Base-by-base conservation (phyloP, 805 yeast species). In the Lachancea quebecensis region DNA sequence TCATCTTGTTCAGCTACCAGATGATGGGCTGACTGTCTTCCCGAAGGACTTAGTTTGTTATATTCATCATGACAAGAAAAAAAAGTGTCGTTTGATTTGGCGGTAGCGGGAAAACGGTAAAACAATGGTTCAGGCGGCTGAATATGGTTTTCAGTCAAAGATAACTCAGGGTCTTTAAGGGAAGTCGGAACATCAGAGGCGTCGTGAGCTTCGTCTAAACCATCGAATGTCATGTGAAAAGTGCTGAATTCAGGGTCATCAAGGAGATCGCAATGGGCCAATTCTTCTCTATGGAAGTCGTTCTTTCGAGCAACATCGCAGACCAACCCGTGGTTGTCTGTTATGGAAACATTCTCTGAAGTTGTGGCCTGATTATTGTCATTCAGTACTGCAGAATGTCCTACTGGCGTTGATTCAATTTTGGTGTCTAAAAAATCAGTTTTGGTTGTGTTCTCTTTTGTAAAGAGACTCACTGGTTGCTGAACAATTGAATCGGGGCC, bases 181-280 rank as follows among this genome's bases (percentile, higher is more conserved):
- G 35, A 37, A 17, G 15, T 28, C 36, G 25, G 31, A 15, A 35
- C 18, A 17, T 40, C 27, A 10, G 47, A 44, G 10, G 36, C 17
- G 14, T 49, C 45, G 27, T 35, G 38, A 14, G 39, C 38, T 21
- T 43, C 43, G 21, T 36, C 42, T 14, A 54, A 43, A n/a, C 38
- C 50, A 31, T 59, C 60, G 44, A 63, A 62, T 4, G 65, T 55
- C 52, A 63, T 55, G 40, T 57, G 50, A 39, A 63, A 63, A 10
- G 65, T 58, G 43, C 66, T 59, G 37, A 63, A 63, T 11, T 63
- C 65, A 16, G 60, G 39, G 29, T 62, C 65, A 15, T 58, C 64
- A 9, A 45, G 38, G 21, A 45, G 14, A 14, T 30, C 14, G 5
- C 14, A 14, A 30, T 7, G 25, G 7, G 25, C 4, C 25, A n/a